Percentiles rank a stretch among this genome's conserved stretches.
These are phyloP conservation scores for Cryptococcus jaspeensis DNA, from an alignment of 1,284 basidiomycete genomes.

Conservation along the genomic window DNA sequence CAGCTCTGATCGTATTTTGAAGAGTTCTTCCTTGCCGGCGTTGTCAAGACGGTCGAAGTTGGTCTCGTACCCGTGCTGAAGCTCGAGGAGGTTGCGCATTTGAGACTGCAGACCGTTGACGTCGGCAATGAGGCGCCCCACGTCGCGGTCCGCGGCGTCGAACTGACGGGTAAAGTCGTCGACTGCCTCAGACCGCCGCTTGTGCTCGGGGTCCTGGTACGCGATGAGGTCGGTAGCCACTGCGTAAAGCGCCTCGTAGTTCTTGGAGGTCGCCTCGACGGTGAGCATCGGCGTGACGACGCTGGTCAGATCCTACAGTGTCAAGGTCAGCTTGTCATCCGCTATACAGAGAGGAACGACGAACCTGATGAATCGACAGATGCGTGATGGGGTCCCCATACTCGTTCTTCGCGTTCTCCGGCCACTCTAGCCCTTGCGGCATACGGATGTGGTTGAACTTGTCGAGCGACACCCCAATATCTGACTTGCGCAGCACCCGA, in stretches of 20 bases:
- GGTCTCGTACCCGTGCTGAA: conserved; percentile 61
- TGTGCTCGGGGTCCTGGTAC: conserved; percentile 82
- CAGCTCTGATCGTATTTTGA: conserved; percentile 68
- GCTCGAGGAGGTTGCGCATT: conserved; percentile 61
- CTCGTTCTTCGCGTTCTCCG: conserved; percentile 42
- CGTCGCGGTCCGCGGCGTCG: conserved; percentile 76
- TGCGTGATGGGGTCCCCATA: conserved; percentile 60
- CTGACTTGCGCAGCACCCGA: conserved; percentile 84
- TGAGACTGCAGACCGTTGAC: conserved; percentile 73
- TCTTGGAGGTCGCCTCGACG: conserved; percentile 79
- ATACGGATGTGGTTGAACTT: conserved; percentile 90
- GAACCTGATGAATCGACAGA: conserved; percentile 74
- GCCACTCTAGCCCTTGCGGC: conserved; percentile 62
- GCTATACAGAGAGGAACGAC: conserved; percentile 16
- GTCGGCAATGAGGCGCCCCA: conserved; percentile 62
- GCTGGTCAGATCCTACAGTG: conserved; percentile 69
- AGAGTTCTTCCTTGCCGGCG: conserved; percentile 60
- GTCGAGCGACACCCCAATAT: conserved; percentile 84
- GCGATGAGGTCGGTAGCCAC: conserved; percentile 84
- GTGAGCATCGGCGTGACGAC: conserved; percentile 82
- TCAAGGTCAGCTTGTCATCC: background rate
- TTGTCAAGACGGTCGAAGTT: conserved; percentile 56
- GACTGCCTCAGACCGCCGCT: conserved; percentile 69
- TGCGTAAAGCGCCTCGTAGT: conserved; percentile 84
- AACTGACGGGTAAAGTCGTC: conserved; percentile 86